Conservation (phyloP, 495 filamentous ascomycete genomes). For the Penicillium arizonense region DNA sequence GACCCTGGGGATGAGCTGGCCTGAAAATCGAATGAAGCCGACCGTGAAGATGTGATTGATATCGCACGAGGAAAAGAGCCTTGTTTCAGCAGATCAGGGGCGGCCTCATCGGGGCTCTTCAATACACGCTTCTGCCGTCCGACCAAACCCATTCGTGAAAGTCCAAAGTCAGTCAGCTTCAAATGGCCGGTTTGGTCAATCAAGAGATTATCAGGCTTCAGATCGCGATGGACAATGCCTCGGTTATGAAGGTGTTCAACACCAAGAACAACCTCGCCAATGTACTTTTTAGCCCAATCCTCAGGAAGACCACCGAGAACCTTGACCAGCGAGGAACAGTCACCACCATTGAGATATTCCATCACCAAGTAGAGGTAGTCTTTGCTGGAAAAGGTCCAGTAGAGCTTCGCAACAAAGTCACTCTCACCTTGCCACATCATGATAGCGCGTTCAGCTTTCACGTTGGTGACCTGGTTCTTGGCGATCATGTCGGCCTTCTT, state of each 20-base stretch:
- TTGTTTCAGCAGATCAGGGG: constrained; percentile 87
- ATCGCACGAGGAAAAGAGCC: constrained; percentile 83
- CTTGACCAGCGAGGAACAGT: constrained; percentile 95
- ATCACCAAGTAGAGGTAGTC: constrained; percentile 98
- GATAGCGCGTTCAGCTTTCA: constrained; percentile 98
- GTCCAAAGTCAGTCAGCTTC: constrained; percentile 95
- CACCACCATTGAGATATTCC: constrained; percentile 98
- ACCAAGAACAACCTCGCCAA: constrained; percentile 91
- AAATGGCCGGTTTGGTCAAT: constrained; percentile 97
- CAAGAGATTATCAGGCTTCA: constrained; percentile 96
- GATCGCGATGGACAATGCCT: constrained; percentile 92
- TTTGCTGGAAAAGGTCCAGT: constrained; percentile 99
- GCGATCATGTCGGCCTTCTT: constrained; percentile 99
- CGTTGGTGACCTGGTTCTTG: constrained; percentile 98
- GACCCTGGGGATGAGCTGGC: constrained; percentile 72
- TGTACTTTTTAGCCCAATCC: constrained; percentile 96
- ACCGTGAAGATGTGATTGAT: constrained; percentile 90
- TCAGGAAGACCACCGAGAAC: constrained; percentile 86
- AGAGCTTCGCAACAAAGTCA: constrained; percentile 97
- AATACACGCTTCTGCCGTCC: constrained; percentile 92
- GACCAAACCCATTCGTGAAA: constrained; percentile 95
- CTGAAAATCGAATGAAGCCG: constrained; percentile 90
- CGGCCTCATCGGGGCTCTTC: constrained; percentile 75
- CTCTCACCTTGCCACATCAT: constrained; percentile 99
- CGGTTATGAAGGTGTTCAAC: constrained; percentile 93